A percentile compares a stretch with the other conserved stretches of the same genome.
These are phyloP conservation scores for Trypethelium eluteriae DNA, from an alignment of 495 filamentous ascomycete genomes.

Conservation along the genomic window DNA sequence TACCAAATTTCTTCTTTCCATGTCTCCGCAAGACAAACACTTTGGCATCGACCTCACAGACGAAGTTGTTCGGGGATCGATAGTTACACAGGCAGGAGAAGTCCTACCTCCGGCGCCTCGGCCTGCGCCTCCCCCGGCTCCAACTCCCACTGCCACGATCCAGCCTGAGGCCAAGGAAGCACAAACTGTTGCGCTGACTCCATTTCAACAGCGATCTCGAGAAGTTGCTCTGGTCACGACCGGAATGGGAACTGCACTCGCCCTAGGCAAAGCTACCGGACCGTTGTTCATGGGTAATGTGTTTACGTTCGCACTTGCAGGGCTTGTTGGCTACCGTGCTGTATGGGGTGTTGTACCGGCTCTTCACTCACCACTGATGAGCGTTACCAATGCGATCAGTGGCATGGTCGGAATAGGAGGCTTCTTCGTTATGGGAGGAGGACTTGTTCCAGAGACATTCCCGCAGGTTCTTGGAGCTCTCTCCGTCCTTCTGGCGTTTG, in stretches of 20 bases:
- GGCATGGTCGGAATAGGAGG: conserved; percentile 80
- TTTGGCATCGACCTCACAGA: conserved; percentile 69
- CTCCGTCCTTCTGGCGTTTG: conserved; percentile 71
- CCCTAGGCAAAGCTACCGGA: conserved; percentile 65
- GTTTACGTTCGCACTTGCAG: conserved; percentile 70
- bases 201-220: conserved; percentile 65
- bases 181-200: conserved; percentile 57
- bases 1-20: conserved; percentile 70
- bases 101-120: conserved; percentile 65
- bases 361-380: conserved; percentile 75
- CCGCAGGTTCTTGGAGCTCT: conserved; percentile 67
- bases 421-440: conserved; percentile 59
- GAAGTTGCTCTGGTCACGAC: conserved; percentile 62
- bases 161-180: conserved; percentile 46
- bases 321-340: conserved; percentile 70
- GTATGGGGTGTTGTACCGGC: conserved; percentile 74
- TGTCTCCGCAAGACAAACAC: conserved; percentile 62
- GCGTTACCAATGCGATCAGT: conserved; percentile 79
- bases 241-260: conserved; percentile 63
- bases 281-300: conserved; percentile 76
- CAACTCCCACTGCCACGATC: conserved; percentile 33
- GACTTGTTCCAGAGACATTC: conserved; percentile 55
- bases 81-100: conserved; percentile 65
- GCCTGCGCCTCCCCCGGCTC: conserved; percentile 59
- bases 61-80: conserved; percentile 71